Evolutionary conservation across 257 asterid species (phyloP).

Genomic region (Gardenia jasminoides): DNA sequence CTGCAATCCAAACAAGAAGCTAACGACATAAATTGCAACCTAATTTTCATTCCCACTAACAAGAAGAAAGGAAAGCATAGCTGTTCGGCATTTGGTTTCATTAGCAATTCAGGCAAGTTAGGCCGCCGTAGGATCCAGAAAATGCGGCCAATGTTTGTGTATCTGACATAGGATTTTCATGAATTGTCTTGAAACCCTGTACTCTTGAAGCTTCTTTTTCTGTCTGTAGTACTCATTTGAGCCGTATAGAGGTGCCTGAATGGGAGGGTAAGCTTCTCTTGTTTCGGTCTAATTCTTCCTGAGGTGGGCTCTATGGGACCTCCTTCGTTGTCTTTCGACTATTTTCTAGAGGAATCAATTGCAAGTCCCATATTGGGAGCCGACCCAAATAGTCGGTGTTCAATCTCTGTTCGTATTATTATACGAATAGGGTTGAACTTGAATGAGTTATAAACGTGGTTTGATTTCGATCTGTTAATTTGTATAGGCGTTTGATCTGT

Average conservation of each 20-base stretch:
- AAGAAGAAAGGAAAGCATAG: background rate
- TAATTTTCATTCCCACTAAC: background rate
- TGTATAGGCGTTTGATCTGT: too few species aligned
- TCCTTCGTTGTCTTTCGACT: background rate
- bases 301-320: background rate
- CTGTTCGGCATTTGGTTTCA: background rate
- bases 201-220: background rate
- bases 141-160: conserved; percentile 19
- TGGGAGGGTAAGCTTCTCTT: background rate
- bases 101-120: background rate
- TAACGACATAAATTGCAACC: background rate
- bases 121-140: conserved; percentile 5
- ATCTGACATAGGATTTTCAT: background rate
- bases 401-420: too few species aligned
- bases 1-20: too few species aligned
- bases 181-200: background rate
- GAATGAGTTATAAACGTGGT: too few species aligned
- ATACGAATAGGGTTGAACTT: too few species aligned
- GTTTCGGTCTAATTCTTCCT: background rate
- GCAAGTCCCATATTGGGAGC: background rate
- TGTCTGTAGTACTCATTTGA: background rate
- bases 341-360: background rate
- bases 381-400: too few species aligned
- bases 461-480: too few species aligned
- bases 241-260: background rate